Evolutionary conservation across 2,329 filamentous ascomycete species (phyloP).

Genomic region (Sarocladium kiliense): DNA sequence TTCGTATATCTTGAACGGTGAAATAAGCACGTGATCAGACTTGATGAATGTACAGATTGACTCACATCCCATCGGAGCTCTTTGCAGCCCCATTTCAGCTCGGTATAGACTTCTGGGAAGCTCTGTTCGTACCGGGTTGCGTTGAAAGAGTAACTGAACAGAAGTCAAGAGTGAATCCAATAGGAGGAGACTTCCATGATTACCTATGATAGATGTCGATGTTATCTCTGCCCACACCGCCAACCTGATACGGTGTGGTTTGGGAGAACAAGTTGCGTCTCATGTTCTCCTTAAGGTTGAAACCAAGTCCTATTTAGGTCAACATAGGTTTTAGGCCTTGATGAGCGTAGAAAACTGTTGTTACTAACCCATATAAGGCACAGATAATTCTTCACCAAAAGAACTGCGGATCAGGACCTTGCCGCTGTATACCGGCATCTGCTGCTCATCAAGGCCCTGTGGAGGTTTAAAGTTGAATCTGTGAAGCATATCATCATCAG

Average conservation of each 20-base stretch:
- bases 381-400: constrained; percentile 24
- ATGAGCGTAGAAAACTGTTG: not conserved
- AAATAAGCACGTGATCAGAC: not conserved
- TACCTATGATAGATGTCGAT: not conserved
- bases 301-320: not conserved
- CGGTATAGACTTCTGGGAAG: constrained; percentile 16
- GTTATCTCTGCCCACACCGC: not conserved
- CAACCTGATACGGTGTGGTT: not conserved
- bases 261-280: not conserved
- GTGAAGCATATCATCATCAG: not conserved
- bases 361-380: constrained; percentile 24
- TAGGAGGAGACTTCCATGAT: not conserved
- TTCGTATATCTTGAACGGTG: constrained; percentile 19
- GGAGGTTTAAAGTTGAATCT: constrained; percentile 25
- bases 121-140: constrained; percentile 11
- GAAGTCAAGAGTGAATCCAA: not conserved
- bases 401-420: constrained; percentile 24
- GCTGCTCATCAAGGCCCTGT: constrained; percentile 19
- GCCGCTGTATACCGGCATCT: constrained; percentile 28
- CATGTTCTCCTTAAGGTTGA: not conserved
- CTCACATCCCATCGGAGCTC: constrained; percentile 16
- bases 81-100: constrained; percentile 18
- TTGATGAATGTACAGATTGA: not conserved
- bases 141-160: constrained; percentile 12
- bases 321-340: no score